Conservation (phyloP, 2,329 filamentous ascomycete genomes). For the Penicillium sp. region DNA sequence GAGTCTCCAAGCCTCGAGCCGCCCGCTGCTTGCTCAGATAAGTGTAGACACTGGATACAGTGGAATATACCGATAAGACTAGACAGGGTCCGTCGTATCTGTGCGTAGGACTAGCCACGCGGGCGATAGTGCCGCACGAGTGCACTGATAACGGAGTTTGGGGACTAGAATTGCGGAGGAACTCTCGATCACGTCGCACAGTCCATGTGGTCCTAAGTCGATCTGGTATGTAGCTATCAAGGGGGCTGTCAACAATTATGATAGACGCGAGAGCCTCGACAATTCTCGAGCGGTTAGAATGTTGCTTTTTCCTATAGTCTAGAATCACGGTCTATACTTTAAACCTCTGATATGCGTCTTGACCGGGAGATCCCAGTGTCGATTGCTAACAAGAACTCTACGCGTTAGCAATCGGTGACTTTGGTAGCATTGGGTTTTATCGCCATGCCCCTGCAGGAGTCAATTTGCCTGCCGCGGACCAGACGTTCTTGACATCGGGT, state of each 20-base stretch:
- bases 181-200: slow-evolving; percentile 10
- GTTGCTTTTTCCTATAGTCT: background rate
- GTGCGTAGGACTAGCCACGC: background rate
- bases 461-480: background rate
- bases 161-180: slow-evolving; percentile 7
- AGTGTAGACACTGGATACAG: background rate
- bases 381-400: slow-evolving; percentile 23
- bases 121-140: background rate
- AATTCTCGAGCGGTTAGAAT: background rate
- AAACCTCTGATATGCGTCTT: slow-evolving; percentile 27
- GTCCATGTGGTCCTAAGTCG: background rate
- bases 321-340: slow-evolving; percentile 9
- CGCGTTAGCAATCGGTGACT: slow-evolving; percentile 19
- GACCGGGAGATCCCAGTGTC: slow-evolving; percentile 7
- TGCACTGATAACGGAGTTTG: slow-evolving; percentile 14
- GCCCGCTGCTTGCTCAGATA: background rate
- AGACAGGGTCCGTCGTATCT: background rate
- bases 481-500: slow-evolving; percentile 1
- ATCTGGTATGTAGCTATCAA: too few species aligned
- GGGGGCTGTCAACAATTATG: background rate
- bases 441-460: slow-evolving; percentile 2
- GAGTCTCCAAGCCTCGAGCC: background rate
- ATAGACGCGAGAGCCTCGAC: background rate
- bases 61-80: background rate
- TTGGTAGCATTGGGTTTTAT: slow-evolving; percentile 17